phyloP scores from a whole-genome alignment of 805 yeast species.

The Candida patagonica region DNA sequence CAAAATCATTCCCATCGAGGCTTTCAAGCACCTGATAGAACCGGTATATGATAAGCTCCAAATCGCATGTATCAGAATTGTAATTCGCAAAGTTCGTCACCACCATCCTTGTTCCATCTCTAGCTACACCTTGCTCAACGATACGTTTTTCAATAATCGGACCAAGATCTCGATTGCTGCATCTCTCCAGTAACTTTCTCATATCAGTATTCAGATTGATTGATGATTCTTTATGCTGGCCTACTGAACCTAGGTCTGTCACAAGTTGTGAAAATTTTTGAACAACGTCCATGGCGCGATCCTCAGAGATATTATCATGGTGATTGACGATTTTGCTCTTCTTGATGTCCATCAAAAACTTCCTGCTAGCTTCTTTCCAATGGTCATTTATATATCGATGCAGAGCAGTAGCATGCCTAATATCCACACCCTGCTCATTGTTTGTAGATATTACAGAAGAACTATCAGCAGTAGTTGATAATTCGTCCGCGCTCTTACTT shows the following conservation, averaged over 20 bases:
- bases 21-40: conserved; percentile 57
- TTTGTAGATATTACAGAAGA: not conserved
- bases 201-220: not conserved
- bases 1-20: conserved; percentile 61
- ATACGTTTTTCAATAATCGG: conserved; percentile 35
- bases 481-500: not conserved
- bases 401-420: conserved; percentile 27
- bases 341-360: conserved; percentile 15
- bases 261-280: not conserved
- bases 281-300: not conserved
- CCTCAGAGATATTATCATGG: not conserved
- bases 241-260: not conserved
- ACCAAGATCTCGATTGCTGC: conserved; percentile 46
- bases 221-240: not conserved
- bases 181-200: conserved; percentile 62
- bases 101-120: conserved; percentile 65
- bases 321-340: conserved; percentile 9
- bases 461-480: not conserved
- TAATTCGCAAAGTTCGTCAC: conserved; percentile 38
- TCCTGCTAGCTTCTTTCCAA: conserved; percentile 31
- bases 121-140: conserved; percentile 54
- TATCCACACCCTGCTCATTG: not conserved
- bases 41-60: conserved; percentile 48
- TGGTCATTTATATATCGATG: conserved; percentile 44
- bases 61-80: conserved; percentile 29